Percentiles rank a stretch among this genome's conserved stretches.
Evolutionary conservation across 2,329 filamentous ascomycete genomes (phyloP).

Genomic region (Metarhizium sp.): DNA sequence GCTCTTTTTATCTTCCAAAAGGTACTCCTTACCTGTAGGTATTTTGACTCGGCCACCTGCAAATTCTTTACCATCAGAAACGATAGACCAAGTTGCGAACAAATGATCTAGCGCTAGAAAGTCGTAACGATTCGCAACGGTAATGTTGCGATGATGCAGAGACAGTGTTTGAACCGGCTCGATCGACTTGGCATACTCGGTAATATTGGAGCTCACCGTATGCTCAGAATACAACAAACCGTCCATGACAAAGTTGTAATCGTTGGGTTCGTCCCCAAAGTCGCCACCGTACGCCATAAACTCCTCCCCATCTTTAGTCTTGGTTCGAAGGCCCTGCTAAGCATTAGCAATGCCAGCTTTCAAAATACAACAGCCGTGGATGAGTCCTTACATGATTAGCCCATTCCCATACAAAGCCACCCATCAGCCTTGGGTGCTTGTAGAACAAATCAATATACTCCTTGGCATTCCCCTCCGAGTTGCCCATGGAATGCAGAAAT

Average conservation of each 20-base stretch:
- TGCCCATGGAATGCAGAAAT: slow-evolving; percentile 59
- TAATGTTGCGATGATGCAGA: slow-evolving; percentile 31
- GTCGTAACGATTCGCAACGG: slow-evolving; percentile 45
- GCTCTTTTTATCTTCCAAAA: neutral
- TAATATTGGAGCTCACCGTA: slow-evolving; percentile 39
- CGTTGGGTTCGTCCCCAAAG: slow-evolving; percentile 51
- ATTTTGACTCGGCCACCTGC: slow-evolving; percentile 27
- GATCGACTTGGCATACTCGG: slow-evolving; percentile 49
- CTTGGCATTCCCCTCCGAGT: slow-evolving; percentile 56
- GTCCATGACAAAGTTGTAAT: slow-evolving; percentile 50
- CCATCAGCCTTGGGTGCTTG: slow-evolving; percentile 39
- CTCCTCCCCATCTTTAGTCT: slow-evolving; percentile 30
- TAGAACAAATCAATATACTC: slow-evolving; percentile 61
- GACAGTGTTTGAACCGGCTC: slow-evolving; percentile 45
- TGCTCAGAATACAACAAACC: slow-evolving; percentile 39
- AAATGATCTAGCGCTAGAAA: slow-evolving; percentile 42
- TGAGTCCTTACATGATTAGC: slow-evolving; percentile 36
- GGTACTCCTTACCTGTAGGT: slow-evolving; percentile 25
- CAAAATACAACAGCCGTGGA: neutral
- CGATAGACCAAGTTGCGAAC: slow-evolving; percentile 31
- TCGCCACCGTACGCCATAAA: slow-evolving; percentile 53
- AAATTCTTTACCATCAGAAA: slow-evolving; percentile 26
- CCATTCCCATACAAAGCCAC: slow-evolving; percentile 60
- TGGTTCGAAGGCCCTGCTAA: slow-evolving; percentile 29
- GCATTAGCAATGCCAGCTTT: neutral